Base-by-base conservation (phyloP, 2,329 filamentous ascomycete genomes). In the Sporothrix humicola region DNA sequence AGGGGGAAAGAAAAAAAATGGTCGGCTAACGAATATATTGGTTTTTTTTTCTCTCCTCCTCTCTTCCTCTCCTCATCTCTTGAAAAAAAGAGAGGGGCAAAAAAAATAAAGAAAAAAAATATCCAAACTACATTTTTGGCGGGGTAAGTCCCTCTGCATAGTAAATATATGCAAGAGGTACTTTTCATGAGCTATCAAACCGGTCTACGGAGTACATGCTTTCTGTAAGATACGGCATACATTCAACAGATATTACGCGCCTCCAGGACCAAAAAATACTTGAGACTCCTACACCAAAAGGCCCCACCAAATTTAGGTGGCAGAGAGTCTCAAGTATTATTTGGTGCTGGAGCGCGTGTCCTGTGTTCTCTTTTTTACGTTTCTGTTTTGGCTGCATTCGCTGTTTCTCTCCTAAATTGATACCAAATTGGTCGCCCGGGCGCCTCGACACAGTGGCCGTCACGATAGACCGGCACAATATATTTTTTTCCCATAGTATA, bases 41-140 rank as follows among this genome's bases (percentile, higher is more conserved):
- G 65, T 54, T 26, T 26, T 26, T 26, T 71, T 70, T 65, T 71
- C 54, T 59, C 23, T 10, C 59, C 17, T 61, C 56, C 58, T 61
- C 58, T 63, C 59, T 42, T 42, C 37, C 17, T 20, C 20, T 26
- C 42, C 46, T 15, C n/a, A n/a, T 42, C 31, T 31, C n/a, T 7
- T 69, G 46, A 61, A 74, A 72, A 72, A 75, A 75, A 74, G 63
- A 73, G 71, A 72, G 72, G 73, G 75, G 74, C 68, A 63, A 72
- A 74, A 74, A 74, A 69, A 59, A 65, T 63, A 59, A 50, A 71
- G 44, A 44, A 66, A 66, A 73, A 73, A 71, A 74, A 74, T 59
- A 9, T 37, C 44, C 37, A 46, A 17, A 61, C 37, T 42, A 15
- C 61, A 42, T 42, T 52, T 69, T 73, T 73, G 71, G 63, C 71